Evolutionary conservation across 305 asterid genomes (phyloP).

Genomic region (Fraxinus velutina): DNA sequence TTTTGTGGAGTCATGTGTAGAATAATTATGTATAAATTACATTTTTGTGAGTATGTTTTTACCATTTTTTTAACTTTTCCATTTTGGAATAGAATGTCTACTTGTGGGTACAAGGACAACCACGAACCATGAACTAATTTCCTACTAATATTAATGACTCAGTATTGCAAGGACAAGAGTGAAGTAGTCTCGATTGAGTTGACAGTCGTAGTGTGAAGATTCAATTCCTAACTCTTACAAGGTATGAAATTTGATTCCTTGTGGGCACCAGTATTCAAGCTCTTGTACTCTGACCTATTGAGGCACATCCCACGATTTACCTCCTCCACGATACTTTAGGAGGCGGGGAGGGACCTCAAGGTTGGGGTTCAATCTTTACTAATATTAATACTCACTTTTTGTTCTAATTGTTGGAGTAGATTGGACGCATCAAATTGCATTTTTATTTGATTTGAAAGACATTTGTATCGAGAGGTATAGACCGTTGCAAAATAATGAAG

Average conservation of each 20-base stretch:
- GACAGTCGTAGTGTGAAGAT: too few relatives aligned
- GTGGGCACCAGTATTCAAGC: too few relatives aligned
- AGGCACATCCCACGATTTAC: too few relatives aligned
- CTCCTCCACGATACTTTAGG: too few relatives aligned
- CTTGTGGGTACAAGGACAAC: not conserved
- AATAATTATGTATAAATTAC: not conserved
- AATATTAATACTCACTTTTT: not conserved
- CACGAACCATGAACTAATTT: not conserved
- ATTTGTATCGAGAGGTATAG: not conserved
- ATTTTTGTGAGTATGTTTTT: not conserved
- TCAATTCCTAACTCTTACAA: too few relatives aligned
- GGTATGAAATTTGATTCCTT: too few relatives aligned
- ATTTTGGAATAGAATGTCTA: not conserved
- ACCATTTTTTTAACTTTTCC: not conserved
- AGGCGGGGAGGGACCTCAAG: too few relatives aligned
- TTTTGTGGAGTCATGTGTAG: constrained; percentile 2
- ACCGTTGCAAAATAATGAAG: not conserved
- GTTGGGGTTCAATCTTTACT: too few relatives aligned
- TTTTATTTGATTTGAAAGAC: not conserved
- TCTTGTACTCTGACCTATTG: too few relatives aligned
- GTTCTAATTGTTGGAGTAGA: not conserved
- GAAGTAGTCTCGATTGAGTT: too few relatives aligned
- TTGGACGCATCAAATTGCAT: not conserved
- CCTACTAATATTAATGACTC: not conserved
- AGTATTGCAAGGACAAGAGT: too few relatives aligned